These are phyloP conservation scores for Phlyctochytrium arcticum DNA, from an alignment of 192 early-diverging fungal species.

Conservation along the genomic window DNA sequence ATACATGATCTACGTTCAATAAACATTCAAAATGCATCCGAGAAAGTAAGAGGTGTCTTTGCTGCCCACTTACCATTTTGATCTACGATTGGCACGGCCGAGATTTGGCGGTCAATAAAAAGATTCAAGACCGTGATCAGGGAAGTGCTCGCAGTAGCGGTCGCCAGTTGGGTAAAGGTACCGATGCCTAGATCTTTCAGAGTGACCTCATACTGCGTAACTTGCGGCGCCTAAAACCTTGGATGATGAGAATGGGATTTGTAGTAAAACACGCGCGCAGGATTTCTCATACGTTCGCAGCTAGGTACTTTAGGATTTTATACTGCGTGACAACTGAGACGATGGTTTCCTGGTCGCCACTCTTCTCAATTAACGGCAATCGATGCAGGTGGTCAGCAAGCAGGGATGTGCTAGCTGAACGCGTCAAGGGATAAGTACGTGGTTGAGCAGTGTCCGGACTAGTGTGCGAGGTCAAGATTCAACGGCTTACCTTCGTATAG, in stretches of 20 bases:
- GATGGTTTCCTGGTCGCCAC: slow-evolving; percentile 76
- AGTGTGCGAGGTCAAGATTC: too few species aligned
- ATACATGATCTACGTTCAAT: slow-evolving; percentile 57
- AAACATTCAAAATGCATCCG: neutral
- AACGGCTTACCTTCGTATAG: slow-evolving; percentile 71
- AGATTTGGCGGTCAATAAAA: slow-evolving; percentile 88
- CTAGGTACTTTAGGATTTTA: slow-evolving; percentile 83
- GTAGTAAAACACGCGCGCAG: neutral
- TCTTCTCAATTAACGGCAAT: slow-evolving; percentile 80
- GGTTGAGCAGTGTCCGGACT: too few species aligned
- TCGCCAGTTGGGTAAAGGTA: slow-evolving; percentile 78
- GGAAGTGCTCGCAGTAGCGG: slow-evolving; percentile 72
- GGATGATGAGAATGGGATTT: neutral
- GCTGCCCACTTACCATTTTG: slow-evolving; percentile 49
- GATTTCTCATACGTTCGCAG: slow-evolving; percentile 62
- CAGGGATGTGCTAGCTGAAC: slow-evolving; percentile 67
- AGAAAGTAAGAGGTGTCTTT: neutral
- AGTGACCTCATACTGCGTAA: slow-evolving; percentile 30
- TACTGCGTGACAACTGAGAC: slow-evolving; percentile 88
- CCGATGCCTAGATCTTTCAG: slow-evolving; percentile 81
- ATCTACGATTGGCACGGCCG: slow-evolving; percentile 91
- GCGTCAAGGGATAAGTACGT: neutral
- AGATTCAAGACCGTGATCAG: slow-evolving; percentile 87
- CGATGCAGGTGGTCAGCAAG: slow-evolving; percentile 81
- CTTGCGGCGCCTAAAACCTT: slow-evolving; percentile 10